A percentile compares a stretch with the other conserved stretches of the same genome.
These are phyloP conservation scores for Jasminum sambac DNA, from an alignment of 257 asterid species.

Conservation along the genomic window DNA sequence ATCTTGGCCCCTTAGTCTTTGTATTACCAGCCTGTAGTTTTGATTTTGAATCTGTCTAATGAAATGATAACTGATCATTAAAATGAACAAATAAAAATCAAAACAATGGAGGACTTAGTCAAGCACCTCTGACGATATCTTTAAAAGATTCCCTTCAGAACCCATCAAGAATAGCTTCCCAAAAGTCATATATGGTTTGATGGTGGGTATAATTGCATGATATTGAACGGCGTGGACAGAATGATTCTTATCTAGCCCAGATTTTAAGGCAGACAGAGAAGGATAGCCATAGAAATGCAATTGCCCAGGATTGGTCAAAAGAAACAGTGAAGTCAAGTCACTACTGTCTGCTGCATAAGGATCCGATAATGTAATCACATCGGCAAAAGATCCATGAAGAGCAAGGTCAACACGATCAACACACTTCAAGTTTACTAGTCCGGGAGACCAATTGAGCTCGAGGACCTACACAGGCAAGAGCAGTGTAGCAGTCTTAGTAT, in stretches of 20 bases:
- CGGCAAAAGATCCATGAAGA: conserved; percentile 88
- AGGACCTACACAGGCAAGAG: conserved; percentile 65
- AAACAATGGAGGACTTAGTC: conserved; percentile 27
- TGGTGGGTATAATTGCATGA: conserved; percentile 69
- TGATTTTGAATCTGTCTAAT: conserved; percentile 60
- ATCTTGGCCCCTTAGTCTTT: conserved; percentile 41
- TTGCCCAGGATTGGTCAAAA: conserved; percentile 90
- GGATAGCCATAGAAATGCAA: conserved; percentile 66
- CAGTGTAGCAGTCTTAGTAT: neutral
- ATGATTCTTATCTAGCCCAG: conserved; percentile 59
- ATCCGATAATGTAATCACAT: conserved; percentile 54
- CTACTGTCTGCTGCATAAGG: conserved; percentile 43
- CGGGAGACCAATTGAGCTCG: conserved; percentile 94
- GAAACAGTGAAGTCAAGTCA: conserved; percentile 53
- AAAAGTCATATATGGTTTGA: conserved; percentile 75
- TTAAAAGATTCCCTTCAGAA: conserved; percentile 37
- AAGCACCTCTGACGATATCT: conserved; percentile 59
- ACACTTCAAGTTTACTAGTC: conserved; percentile 76
- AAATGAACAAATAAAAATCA: conserved; percentile 17
- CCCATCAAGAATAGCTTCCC: conserved; percentile 52
- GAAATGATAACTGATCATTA: conserved; percentile 35
- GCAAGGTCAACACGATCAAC: conserved; percentile 79
- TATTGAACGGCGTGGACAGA: conserved; percentile 48
- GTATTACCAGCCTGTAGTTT: conserved; percentile 38
- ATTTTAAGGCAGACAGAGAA: conserved; percentile 59